phyloP scores from a whole-genome alignment of 176 grass and related monocot genomes.

The Bothriochloa decipiens region DNA sequence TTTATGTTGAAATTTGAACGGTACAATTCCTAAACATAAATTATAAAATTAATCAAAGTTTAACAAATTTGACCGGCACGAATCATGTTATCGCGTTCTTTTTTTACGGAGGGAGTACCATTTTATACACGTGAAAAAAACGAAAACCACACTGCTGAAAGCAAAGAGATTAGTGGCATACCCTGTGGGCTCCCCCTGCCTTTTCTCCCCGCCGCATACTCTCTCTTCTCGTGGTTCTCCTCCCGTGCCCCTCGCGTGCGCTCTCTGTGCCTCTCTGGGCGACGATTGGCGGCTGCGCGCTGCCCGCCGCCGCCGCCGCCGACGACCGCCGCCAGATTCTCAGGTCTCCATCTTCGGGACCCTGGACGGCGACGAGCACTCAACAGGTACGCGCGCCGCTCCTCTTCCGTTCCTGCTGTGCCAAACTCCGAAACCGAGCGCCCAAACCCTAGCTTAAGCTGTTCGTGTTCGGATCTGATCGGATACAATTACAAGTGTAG shows the following conservation, averaged over 20 bases:
- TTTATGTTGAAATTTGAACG: no score
- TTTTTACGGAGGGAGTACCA: no score
- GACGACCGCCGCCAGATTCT: not conserved
- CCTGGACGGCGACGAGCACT: not conserved
- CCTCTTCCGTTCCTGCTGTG: not conserved
- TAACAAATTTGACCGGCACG: no score
- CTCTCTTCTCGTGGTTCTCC: not conserved
- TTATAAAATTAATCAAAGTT: no score
- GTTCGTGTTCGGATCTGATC: not conserved
- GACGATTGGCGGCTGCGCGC: not conserved
- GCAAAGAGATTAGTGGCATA: not conserved
- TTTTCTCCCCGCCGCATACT: not conserved
- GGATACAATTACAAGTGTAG: not conserved
- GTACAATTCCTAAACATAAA: no score
- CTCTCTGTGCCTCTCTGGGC: not conserved
- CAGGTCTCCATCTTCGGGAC: not conserved
- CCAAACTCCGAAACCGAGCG: not conserved
- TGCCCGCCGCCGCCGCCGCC: no score
- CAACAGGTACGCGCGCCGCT: not conserved
- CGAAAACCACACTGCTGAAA: not conserved
- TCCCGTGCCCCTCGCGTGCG: not conserved
- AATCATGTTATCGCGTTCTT: no score
- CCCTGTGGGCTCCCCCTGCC: no score
- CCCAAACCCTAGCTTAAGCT: not conserved
- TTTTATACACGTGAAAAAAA: no score